Conservation (phyloP, 345 rosid species). For the Erysimum cheiranthoides region DNA sequence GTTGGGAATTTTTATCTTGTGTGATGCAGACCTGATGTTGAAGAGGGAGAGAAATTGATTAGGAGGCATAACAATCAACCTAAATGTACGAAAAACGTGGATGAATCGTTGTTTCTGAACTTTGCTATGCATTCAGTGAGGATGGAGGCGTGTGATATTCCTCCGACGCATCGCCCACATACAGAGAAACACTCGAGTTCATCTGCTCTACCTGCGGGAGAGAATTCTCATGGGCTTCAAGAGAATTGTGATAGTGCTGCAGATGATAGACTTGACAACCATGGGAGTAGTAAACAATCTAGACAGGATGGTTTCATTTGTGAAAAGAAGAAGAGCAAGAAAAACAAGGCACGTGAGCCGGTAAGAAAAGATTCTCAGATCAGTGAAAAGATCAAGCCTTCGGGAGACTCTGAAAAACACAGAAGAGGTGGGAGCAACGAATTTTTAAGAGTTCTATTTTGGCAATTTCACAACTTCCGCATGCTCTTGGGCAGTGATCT, state of each 20-base stretch:
- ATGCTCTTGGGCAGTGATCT: slow-evolving; percentile 96
- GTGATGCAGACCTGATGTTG: slow-evolving; percentile 79
- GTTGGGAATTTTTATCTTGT: neutral
- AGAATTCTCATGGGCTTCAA: slow-evolving; percentile 52
- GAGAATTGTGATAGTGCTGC: slow-evolving; percentile 50
- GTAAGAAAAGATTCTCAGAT: slow-evolving; percentile 64
- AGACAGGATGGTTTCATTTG: slow-evolving; percentile 63
- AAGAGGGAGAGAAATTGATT: slow-evolving; percentile 88
- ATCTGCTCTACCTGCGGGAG: slow-evolving; percentile 65
- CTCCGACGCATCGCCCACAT: slow-evolving; percentile 63
- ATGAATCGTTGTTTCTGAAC: slow-evolving; percentile 82
- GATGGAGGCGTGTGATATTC: slow-evolving; percentile 98
- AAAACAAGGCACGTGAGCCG: slow-evolving; percentile 61
- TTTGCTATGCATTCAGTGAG: slow-evolving; percentile 99
- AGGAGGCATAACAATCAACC: slow-evolving; percentile 79
- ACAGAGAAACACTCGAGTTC: slow-evolving; percentile 59
- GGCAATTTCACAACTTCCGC: slow-evolving; percentile 98
- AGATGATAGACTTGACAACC: slow-evolving; percentile 51
- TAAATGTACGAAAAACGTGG: slow-evolving; percentile 60
- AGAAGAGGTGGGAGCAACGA: slow-evolving; percentile 75
- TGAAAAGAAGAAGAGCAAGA: slow-evolving; percentile 60
- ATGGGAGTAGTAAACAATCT: slow-evolving; percentile 56
- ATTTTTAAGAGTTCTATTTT: slow-evolving; percentile 78
- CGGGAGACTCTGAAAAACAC: slow-evolving; percentile 79
- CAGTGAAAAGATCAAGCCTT: slow-evolving; percentile 74